Conservation (phyloP, 2,329 filamentous ascomycete genomes). For the Tolypocladium endophyticum region DNA sequence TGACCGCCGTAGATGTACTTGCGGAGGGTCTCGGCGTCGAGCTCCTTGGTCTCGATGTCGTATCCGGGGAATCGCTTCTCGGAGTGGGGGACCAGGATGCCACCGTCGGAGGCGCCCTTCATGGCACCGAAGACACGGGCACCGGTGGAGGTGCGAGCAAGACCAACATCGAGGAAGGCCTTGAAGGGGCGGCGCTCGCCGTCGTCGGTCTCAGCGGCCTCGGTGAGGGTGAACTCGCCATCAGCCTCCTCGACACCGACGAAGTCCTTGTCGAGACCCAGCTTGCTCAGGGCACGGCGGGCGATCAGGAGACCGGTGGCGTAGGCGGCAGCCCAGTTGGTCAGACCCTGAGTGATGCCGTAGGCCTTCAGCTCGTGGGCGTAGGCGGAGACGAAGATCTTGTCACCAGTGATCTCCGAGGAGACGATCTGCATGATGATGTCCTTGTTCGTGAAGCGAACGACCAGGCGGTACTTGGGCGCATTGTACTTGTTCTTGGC, state of each 20-base stretch:
- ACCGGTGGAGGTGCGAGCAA: conserved; percentile 93
- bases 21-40: conserved; percentile 91
- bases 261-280: conserved; percentile 88
- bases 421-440: conserved; percentile 96
- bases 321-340: conserved; percentile 99
- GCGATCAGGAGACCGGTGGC: conserved; percentile 93
- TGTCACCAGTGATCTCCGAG: conserved; percentile 95
- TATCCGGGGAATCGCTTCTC: conserved; percentile 99
- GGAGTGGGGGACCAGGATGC: conserved; percentile 93
- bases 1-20: conserved; percentile 99
- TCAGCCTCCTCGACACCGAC: conserved; percentile 92
- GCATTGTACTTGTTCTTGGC: conserved; percentile 99
- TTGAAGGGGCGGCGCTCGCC: conserved; percentile 98
- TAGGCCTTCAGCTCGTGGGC: conserved; percentile 96
- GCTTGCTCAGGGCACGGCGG: conserved; percentile 94
- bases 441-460: conserved; percentile 99
- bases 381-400: conserved; percentile 89
- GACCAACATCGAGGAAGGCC: conserved; percentile 96
- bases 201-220: conserved; percentile 83
- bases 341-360: conserved; percentile 95
- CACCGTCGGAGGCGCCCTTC: conserved; percentile 99
- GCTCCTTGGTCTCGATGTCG: conserved; percentile 96
- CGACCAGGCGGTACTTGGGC: conserved; percentile 98
- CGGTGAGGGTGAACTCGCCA: conserved; percentile 92
- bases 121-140: conserved; percentile 98